Base-by-base conservation (phyloP, 345 rosid genomes). In the Gossypium turneri region DNA sequence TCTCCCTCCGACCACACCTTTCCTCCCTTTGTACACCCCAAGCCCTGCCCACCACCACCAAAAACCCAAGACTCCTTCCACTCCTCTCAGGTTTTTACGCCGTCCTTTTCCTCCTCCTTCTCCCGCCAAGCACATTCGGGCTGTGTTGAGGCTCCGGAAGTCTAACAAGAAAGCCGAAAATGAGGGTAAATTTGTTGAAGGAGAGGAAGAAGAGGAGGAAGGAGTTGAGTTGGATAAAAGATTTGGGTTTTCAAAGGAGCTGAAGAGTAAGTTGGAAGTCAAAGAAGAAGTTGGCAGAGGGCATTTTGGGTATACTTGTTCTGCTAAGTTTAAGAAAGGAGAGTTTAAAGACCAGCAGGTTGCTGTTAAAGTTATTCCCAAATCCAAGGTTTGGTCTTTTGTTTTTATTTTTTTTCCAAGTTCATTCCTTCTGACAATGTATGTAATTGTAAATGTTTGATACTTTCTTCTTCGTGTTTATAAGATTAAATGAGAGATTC, bases 251-350 rank as follows among this genome's bases (percentile, higher is more conserved):
- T 92, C 99, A 0, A 90, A 86, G 75, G 93, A 93, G 75, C 77
- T 96, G 64, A 81, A 72, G 43, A 89, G 87, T 73, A 85, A 73
- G 75, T 65, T 89, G 62, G 99, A 93, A 68, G 64, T 93, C 10
- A 97, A 94, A 38, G 92, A 88, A 43, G 99, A 93, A 78, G 93
- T 93, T 59, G 99, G 99, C 60, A 75, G 99, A 79, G 99, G 99
- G 41, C 99, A 96, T 88, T 93, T 90, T 81, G 99, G 99, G 68
- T 93, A 89, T 70, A 93, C 99, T 77, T 93, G 99, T 75, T 87
- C 91, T 76, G 99, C 97, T 19, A 90, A 73, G 84, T 93, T 86
- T 82, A 96, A 88, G 87, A 93, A 92, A 81, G 98, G 99, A 63
- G 95, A 88, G 74, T 82, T 83, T 59, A 92, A 93, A 75, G 98